phyloP scores from a whole-genome alignment of 306 rosid species.

The Acmispon strigosus region DNA sequence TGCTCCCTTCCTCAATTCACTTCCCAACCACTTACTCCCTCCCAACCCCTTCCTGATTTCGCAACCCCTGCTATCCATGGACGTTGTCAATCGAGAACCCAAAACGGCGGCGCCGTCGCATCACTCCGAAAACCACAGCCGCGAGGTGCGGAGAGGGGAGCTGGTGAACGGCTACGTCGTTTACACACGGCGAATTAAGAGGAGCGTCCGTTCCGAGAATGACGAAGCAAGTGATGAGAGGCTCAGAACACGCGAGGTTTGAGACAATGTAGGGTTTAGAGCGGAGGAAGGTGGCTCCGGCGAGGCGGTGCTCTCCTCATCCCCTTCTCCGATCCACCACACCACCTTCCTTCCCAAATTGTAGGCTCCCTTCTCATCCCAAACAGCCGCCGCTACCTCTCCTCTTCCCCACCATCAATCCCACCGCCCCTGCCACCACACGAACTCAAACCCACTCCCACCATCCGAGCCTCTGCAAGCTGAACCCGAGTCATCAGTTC shows the following conservation, averaged over 20 bases:
- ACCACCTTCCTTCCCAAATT: too few species aligned
- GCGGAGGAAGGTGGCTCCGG: conserved; percentile 9
- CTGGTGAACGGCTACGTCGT: conserved; percentile 68
- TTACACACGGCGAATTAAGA: conserved; percentile 58
- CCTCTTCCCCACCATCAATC: too few species aligned
- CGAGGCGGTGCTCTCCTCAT: conserved; percentile 13
- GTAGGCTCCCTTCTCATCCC: too few species aligned
- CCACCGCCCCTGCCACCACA: too few species aligned
- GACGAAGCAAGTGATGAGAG: conserved; percentile 1
- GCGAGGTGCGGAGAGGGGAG: neutral
- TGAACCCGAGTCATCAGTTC: too few species aligned
- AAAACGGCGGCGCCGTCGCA: neutral
- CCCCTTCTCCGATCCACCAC: too few species aligned
- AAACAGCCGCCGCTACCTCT: too few species aligned
- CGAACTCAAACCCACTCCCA: too few species aligned
- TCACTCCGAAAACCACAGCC: neutral
- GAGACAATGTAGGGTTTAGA: neutral
- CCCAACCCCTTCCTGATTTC: neutral
- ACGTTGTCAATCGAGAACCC: neutral
- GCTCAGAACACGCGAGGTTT: neutral
- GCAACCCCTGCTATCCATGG: neutral
- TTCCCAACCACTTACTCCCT: neutral
- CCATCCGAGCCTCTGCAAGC: too few species aligned
- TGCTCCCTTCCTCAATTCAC: neutral
- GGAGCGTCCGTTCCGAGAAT: conserved; percentile 26